Conservation (phyloP, 495 filamentous ascomycete species). For the Daldinia concentrica region DNA sequence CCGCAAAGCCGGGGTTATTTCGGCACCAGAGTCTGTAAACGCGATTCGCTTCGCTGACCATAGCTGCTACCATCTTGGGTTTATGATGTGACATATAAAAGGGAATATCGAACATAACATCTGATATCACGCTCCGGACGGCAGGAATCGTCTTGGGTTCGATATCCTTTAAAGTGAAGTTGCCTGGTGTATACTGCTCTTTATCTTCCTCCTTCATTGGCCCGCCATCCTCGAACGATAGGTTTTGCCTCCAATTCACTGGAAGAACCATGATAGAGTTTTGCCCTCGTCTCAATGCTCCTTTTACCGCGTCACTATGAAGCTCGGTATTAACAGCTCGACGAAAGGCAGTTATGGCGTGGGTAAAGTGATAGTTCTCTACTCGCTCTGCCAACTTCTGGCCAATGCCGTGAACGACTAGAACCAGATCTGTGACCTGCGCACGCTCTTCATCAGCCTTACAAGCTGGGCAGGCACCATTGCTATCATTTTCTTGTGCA, state of each 20-base stretch:
- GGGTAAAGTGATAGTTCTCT: constrained; percentile 96
- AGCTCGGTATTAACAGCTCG: constrained; percentile 87
- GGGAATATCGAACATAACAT: constrained; percentile 97
- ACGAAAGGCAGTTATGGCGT: constrained; percentile 91
- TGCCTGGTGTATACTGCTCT: constrained; percentile 63
- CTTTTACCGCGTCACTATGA: constrained; percentile 73
- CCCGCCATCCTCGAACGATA: constrained; percentile 83
- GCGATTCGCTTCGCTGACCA: constrained; percentile 91
- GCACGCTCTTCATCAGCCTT: constrained; percentile 69
- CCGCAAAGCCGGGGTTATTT: constrained; percentile 87
- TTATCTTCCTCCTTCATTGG: constrained; percentile 59
- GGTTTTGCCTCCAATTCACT: constrained; percentile 85
- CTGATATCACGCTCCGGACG: constrained; percentile 87
- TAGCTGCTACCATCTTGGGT: constrained; percentile 88
- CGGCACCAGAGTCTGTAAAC: constrained; percentile 92
- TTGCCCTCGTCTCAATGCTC: constrained; percentile 72
- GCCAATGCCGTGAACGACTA: constrained; percentile 95
- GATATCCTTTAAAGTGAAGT: constrained; percentile 86
- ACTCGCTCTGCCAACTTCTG: constrained; percentile 96
- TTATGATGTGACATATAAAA: constrained; percentile 98
- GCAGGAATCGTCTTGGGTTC: constrained; percentile 90
- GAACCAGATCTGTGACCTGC: constrained; percentile 82
- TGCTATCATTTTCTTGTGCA: constrained; percentile 44
- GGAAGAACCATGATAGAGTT: constrained; percentile 67
- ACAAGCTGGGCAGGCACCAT: constrained; percentile 58